These are phyloP conservation scores for Ustilago lituana DNA, from an alignment of 1,284 basidiomycete species.

Conservation along the genomic window DNA sequence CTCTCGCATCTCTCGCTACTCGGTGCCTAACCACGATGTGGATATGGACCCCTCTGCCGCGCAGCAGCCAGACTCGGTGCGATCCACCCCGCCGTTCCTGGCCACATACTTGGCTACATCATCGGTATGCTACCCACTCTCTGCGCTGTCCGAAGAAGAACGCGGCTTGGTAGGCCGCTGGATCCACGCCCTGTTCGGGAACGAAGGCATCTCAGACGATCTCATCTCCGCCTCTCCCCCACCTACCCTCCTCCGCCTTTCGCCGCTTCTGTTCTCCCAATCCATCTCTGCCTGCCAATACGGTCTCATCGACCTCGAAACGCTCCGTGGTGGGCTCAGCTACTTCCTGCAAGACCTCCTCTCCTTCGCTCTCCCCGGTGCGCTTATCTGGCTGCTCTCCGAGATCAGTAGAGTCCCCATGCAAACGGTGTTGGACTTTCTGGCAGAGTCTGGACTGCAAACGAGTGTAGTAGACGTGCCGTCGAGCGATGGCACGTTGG, in stretches of 20 bases:
- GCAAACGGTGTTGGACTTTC: constrained; percentile 22
- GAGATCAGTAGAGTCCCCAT: constrained; percentile 30
- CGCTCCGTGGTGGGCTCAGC: constrained; percentile 70
- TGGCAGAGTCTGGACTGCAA: constrained; percentile 16
- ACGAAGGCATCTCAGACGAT: constrained; percentile 68
- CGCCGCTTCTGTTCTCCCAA: constrained; percentile 70
- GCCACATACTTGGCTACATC: constrained; percentile 47
- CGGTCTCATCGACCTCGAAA: constrained; percentile 70
- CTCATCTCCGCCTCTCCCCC: constrained; percentile 69
- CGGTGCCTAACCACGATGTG: background rate
- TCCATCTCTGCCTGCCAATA: constrained; percentile 68
- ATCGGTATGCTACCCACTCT: constrained; percentile 60
- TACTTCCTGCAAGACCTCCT: constrained; percentile 72
- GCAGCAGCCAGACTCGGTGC: background rate
- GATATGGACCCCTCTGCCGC: background rate
- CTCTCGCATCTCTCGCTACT: constrained; percentile 10
- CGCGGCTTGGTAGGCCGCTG: constrained; percentile 63
- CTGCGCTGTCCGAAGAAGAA: constrained; percentile 64
- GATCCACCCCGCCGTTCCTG: constrained; percentile 36
- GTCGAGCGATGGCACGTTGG: constrained; percentile 24
- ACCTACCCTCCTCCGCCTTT: constrained; percentile 68
- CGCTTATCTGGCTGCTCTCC: constrained; percentile 62
- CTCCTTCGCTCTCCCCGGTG: constrained; percentile 70
- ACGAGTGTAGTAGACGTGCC: constrained; percentile 23
- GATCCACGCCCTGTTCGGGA: constrained; percentile 67